Evolutionary conservation across 441 rosid species (phyloP), one percentile per base, ranked within the genome.

Genomic region (Metrosideros polymorpha): DNA sequence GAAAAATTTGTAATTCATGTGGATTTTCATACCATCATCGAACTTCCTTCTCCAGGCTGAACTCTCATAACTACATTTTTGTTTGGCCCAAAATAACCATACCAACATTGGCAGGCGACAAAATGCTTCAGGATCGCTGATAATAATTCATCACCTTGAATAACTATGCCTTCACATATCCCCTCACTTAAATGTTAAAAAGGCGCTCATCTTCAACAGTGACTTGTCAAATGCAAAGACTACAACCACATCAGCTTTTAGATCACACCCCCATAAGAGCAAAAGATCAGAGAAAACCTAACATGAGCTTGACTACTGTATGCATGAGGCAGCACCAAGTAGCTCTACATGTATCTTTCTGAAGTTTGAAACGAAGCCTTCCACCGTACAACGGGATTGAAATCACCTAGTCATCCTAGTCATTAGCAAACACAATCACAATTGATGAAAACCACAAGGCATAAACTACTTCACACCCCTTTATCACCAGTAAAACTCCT

Each of bases 321-420:
- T 71, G 79, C 47, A 71, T 39, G 79, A 12, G n/a, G 79, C 1
- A 39, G 79, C 79, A 71, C 47, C 47, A 32, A 71, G 79, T 71
- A 71, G n/a, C n/a, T 71, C 3, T 0, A 1, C 35, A 35, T 0
- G 79, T 0, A 66, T 35, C 47, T 66, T 1, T 66, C 47, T 35
- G 4, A 1, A 66, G 47, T 66, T 59, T 29, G 66, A 66, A 66
- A 19, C 35, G 15, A 25, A 66, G 10, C 1, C 47, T 35, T 66
- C 15, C 0, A 27, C 79, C 35, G 15, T 10, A 19, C 27, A 22
- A 24, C 7, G 4, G 45, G 14, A 12, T 35, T n/a, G 15, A 24
- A 71, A 71, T 71, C 79, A 22, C 79, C n/a, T 71, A 71, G 0
- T 35, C 47, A 35, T 71, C 79, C n/a, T 71, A 71, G 0, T 35